Evolutionary conservation across 2,329 filamentous ascomycete genomes (phyloP), one percentile per base, ranked within the genome.

Genomic region (Penicillium sp.): DNA sequence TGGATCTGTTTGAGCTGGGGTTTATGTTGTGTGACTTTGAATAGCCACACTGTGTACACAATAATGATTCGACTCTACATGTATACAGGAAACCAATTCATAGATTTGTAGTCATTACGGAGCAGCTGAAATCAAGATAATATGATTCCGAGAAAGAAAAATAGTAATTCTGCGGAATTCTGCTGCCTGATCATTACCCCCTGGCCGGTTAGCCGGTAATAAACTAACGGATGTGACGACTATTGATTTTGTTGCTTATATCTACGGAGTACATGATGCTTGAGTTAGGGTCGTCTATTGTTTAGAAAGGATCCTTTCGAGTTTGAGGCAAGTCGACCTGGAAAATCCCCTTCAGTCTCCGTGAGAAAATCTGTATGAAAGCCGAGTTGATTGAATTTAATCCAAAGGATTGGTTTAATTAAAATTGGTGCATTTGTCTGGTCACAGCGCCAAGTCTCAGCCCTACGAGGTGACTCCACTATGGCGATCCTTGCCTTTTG

Each of bases 401-500:
- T 25, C 9, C 1, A 13, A n/a, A 17, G 6, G 5, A 29, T 29
- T 21, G 19, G 19, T 21, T 29, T 13, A 29, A 29, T 19, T 29
- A 21, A 49, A 48, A 35, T 23, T 21, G 19, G 19, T 23, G 27
- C 43, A 49, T 33, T 33, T 33, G 33, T 23, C 46, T 40, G 2
- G 9, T 27, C 10, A 38, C 21, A 15, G 29, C 40, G 48, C 54
- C 54, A 56, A 52, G 54, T n/a, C 25, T 52, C 54, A 56, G 54
- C 48, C 48, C 54, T 56, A 56, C 48, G 35, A 56, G 41, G 23
- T 9, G n/a, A 21, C 49, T 53, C 37, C 48, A 46, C 54, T 19
- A 25, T 29, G 54, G 7, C 43, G 23, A 52, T 46, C 33, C 40
- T 27, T 56, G 25, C 25, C 37, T 19, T 19, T 19, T 4, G 6